phyloP scores from a whole-genome alignment of 345 rosid species.

The Citrus reticulata region DNA sequence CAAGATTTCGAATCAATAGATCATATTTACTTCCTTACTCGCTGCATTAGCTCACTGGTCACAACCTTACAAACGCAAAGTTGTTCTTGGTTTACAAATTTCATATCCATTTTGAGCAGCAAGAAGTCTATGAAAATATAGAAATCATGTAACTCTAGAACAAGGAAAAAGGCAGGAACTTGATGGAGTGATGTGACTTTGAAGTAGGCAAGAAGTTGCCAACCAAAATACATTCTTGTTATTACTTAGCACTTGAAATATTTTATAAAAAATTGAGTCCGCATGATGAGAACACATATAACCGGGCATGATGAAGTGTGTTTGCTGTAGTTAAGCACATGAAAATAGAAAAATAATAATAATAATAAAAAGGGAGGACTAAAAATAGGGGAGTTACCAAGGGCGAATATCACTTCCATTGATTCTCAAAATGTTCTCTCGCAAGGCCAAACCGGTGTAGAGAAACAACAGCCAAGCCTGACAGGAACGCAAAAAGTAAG shows the following conservation, averaged over 20 bases:
- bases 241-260: not conserved
- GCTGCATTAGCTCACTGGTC: not conserved
- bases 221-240: not conserved
- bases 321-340: not conserved
- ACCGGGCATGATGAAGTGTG: not conserved
- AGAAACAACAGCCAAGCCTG: slow-evolving; percentile 96
- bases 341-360: not conserved
- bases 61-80: not conserved
- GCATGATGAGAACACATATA: not conserved
- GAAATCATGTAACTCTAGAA: not conserved
- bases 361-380: too few species aligned
- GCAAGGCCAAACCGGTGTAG: slow-evolving; percentile 90
- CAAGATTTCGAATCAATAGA: not conserved
- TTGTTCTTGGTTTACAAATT: not conserved
- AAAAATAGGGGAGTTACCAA: slow-evolving; percentile 47
- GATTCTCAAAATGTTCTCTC: slow-evolving; percentile 89
- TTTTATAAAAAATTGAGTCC: not conserved
- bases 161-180: not conserved
- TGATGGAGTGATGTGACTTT: not conserved
- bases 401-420: slow-evolving; percentile 99
- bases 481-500: slow-evolving; percentile 2
- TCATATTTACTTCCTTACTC: not conserved
- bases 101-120: not conserved
- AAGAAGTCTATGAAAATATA: not conserved
- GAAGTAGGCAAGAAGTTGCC: not conserved